Evolutionary conservation across 306 rosid species (phyloP).

Genomic region (Castanea sativa): DNA sequence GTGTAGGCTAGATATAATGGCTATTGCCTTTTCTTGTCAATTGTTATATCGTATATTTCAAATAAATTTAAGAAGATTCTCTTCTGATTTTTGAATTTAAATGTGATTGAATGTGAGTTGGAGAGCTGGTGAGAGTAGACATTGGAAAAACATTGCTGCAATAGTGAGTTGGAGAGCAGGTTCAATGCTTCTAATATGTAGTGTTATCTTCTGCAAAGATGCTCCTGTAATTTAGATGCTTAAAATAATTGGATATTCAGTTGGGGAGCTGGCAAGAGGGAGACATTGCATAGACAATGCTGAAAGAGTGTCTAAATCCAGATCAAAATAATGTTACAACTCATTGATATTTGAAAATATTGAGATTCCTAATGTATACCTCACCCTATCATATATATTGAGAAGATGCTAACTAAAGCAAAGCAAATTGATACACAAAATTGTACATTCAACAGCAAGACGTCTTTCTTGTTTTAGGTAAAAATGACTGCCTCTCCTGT

Average conservation of each 20-base stretch:
- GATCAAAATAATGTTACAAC: background rate
- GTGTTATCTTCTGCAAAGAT: background rate
- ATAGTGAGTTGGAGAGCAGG: background rate
- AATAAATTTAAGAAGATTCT: too few relatives aligned
- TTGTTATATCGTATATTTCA: too few relatives aligned
- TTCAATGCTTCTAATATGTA: too few relatives aligned
- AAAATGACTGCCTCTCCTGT: conserved; percentile 6
- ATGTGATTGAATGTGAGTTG: background rate
- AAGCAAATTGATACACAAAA: background rate
- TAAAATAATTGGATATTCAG: background rate
- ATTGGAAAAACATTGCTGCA: conserved; percentile 16
- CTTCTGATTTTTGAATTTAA: too few relatives aligned
- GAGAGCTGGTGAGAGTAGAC: conserved; percentile 22
- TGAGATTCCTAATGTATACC: background rate
- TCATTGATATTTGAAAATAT: background rate
- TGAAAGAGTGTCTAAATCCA: background rate
- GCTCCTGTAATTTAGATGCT: background rate
- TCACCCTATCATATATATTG: background rate
- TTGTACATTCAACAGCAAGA: too few relatives aligned
- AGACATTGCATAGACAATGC: background rate
- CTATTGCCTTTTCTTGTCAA: too few relatives aligned
- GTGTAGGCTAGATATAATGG: too few relatives aligned
- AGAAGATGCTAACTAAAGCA: background rate
- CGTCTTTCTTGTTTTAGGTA: conserved; percentile 1
- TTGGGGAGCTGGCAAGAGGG: background rate